Percentiles rank a stretch among this genome's conserved stretches.
Evolutionary conservation across 2,329 filamentous ascomycete genomes (phyloP).

Genomic region (Ophiognomonia clavigignenti-juglandacearum): DNA sequence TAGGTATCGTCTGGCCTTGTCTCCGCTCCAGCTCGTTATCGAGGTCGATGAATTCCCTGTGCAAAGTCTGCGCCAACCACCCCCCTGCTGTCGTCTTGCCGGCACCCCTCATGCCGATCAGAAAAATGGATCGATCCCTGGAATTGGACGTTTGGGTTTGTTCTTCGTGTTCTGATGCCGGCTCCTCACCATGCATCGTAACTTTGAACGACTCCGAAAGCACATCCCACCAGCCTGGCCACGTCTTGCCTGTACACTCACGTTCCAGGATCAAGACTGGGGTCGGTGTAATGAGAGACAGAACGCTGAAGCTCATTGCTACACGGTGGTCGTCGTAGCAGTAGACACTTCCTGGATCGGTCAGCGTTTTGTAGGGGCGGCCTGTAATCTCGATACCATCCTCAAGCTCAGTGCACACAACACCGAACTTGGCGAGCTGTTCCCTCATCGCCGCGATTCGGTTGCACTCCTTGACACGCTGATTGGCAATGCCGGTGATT

Average conservation of each 20-base stretch:
- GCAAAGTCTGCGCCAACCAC: constrained; percentile 74
- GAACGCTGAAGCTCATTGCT: constrained; percentile 95
- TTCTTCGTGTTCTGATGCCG: constrained; percentile 24
- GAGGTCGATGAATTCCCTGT: constrained; percentile 77
- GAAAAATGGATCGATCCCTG: constrained; percentile 68
- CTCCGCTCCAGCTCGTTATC: constrained; percentile 79
- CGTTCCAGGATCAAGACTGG: constrained; percentile 79
- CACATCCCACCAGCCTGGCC: constrained; percentile 98
- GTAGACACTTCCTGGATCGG: constrained; percentile 63
- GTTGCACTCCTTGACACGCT: constrained; percentile 97
- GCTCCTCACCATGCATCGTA: constrained; percentile 69
- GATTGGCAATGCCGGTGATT: constrained; percentile 94
- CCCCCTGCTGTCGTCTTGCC: constrained; percentile 91
- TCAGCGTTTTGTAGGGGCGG: constrained; percentile 40
- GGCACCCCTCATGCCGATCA: constrained; percentile 95
- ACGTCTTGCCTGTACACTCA: constrained; percentile 94
- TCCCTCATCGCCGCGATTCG: constrained; percentile 93
- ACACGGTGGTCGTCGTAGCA: constrained; percentile 98
- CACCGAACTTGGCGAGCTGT: constrained; percentile 89
- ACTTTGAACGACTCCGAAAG: constrained; percentile 74
- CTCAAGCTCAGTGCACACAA: constrained; percentile 79
- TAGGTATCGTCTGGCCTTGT: constrained; percentile 72
- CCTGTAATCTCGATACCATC: constrained; percentile 82
- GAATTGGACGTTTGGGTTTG: constrained; percentile 25
- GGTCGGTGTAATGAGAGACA: constrained; percentile 66